These are phyloP conservation scores for Cladosporium austrohemisphaericum DNA, from an alignment of 2,329 filamentous ascomycete species.

Conservation along the genomic window DNA sequence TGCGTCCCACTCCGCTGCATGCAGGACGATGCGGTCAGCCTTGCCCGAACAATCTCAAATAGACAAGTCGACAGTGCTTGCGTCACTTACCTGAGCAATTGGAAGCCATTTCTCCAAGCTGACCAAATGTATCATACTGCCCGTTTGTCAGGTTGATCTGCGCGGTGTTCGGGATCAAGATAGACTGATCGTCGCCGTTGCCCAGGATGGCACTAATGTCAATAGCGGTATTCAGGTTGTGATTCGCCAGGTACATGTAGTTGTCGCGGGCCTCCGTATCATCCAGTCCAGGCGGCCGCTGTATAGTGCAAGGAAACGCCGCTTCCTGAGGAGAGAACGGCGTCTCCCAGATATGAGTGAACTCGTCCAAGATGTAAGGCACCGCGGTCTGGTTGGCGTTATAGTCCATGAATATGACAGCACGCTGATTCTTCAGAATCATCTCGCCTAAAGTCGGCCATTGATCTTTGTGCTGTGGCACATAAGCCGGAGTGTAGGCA, in stretches of 20 bases:
- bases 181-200: constrained; percentile 33
- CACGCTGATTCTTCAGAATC: constrained; percentile 63
- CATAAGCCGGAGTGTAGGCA: constrained; percentile 67
- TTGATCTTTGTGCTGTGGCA: constrained; percentile 67
- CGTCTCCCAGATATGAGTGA: constrained; percentile 86
- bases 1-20: constrained; percentile 55
- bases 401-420: constrained; percentile 82
- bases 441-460: constrained; percentile 81
- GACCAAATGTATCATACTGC: constrained; percentile 58
- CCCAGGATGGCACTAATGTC: constrained; percentile 53
- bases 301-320: constrained; percentile 70
- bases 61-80: background rate
- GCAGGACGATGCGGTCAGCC: constrained; percentile 13
- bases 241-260: constrained; percentile 78
- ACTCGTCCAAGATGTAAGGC: constrained; percentile 84
- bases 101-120: constrained; percentile 60
- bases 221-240: constrained; percentile 82
- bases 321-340: constrained; percentile 71
- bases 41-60: background rate
- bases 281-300: constrained; percentile 68
- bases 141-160: constrained; percentile 70
- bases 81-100: constrained; percentile 54
- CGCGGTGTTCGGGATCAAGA: constrained; percentile 70
- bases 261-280: constrained; percentile 50
- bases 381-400: constrained; percentile 71